Percentiles rank a stretch among this genome's conserved stretches.
These are phyloP conservation scores for Pilaira anomala DNA, from an alignment of 192 early-diverging fungal species.

Conservation along the genomic window DNA sequence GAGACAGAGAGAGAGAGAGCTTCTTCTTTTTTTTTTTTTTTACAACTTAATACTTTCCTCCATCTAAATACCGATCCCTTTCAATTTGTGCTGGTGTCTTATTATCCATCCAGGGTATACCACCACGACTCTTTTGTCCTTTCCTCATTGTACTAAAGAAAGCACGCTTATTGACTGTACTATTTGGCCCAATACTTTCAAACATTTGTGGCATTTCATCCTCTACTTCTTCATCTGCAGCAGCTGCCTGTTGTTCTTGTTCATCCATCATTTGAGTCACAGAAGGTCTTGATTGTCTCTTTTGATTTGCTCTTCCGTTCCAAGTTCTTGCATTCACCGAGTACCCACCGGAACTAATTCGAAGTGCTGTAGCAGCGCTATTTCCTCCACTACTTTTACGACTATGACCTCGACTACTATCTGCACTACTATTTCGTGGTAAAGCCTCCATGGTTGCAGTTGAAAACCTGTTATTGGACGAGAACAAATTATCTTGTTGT, in stretches of 20 bases:
- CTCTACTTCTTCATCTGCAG: background rate
- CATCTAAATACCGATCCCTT: conserved; percentile 22
- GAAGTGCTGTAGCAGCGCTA: conserved; percentile 6
- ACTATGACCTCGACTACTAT: conserved; percentile 5
- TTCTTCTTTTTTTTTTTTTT: conserved; percentile 2
- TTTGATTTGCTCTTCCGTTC: conserved; percentile 5
- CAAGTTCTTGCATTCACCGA: conserved; percentile 10
- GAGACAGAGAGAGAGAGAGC: background rate
- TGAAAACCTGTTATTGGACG: conserved; percentile 1
- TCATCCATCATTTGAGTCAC: background rate
- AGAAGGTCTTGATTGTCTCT: background rate
- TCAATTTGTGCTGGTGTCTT: conserved; percentile 21
- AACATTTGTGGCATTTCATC: background rate
- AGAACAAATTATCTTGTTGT: background rate
- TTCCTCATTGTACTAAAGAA: conserved; percentile 16
- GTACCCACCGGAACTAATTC: background rate
- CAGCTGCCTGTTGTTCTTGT: background rate
- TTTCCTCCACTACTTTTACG: conserved; percentile 15
- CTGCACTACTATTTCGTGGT: background rate
- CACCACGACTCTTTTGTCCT: conserved; percentile 13
- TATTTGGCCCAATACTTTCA: background rate
- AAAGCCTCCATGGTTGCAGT: background rate
- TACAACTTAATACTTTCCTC: background rate
- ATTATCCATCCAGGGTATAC: conserved; percentile 8
- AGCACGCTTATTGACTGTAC: background rate